Evolutionary conservation across 768 basidiomycete genomes (phyloP).

Genomic region (Mycena filopes): DNA sequence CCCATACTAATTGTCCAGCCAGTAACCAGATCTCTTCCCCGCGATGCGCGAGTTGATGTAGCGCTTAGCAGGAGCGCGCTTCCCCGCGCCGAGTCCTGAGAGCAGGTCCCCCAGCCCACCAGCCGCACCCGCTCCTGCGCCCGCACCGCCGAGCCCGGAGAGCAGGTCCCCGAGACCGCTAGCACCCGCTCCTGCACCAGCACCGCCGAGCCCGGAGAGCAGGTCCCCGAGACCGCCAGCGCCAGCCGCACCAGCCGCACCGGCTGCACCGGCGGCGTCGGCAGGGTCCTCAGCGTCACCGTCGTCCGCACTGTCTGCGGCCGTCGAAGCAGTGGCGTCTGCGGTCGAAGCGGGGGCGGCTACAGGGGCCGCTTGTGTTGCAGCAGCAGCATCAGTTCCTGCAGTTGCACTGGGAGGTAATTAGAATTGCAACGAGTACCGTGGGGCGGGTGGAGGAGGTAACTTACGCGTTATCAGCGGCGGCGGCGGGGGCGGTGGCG

Average conservation of each 20-base stretch:
- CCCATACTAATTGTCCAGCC: slow-evolving; percentile 26
- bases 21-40: slow-evolving; percentile 26
- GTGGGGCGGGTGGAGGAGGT: too few species aligned
- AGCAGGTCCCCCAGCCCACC: background rate
- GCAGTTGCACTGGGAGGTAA: background rate
- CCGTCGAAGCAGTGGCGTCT: too few species aligned
- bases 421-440: too few species aligned
- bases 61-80: slow-evolving; percentile 10
- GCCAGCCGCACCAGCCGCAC: background rate
- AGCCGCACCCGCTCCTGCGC: slow-evolving; percentile 2
- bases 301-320: too few species aligned
- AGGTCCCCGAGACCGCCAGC: background rate
- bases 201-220: background rate
- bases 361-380: background rate
- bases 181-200: slow-evolving; percentile 6
- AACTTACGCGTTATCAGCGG: too few species aligned
- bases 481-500: background rate
- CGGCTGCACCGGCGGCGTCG: background rate
- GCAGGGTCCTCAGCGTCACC: too few species aligned
- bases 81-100: background rate
- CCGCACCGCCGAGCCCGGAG: background rate
- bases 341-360: too few species aligned
- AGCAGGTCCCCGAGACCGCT: background rate
- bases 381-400: background rate
- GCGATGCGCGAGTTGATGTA: slow-evolving; percentile 30